Evolutionary conservation across 768 basidiomycete species (phyloP), one percentile per base, ranked within the genome.

Genomic region (Termitomyces eurrhizus): DNA sequence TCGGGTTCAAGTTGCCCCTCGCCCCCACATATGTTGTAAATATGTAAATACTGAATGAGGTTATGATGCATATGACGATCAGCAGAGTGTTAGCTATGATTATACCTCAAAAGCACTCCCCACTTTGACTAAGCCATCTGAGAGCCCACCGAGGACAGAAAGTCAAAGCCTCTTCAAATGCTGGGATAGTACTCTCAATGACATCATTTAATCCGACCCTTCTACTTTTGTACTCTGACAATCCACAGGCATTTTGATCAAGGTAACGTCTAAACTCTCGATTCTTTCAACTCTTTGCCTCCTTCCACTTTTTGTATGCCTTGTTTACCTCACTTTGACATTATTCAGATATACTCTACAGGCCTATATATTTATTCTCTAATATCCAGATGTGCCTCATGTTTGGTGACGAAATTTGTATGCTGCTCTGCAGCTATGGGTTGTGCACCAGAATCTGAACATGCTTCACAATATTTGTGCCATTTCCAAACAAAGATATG

Each of bases 71-170:
- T 16, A 41, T 16, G 1, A 39, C 16, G 5, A 41, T 14, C 5
- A 41, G 18, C 41, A 8, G 8, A 0, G 44, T 21, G 8, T 48
- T 14, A 26, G 5, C 6, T 18, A 33, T 32, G 8, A 46, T 41
- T 60, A 75, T 52, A 72, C 46, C 48, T 65, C 66, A 62, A 77
- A 77, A 35, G 67, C 65, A 39, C 68, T 72, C 72, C 72, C 77
- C 24, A 71, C n/a, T n/a, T n/a, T n/a, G n/a, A n/a, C n/a, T n/a
- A n/a, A n/a, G n/a, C n/a, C n/a, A n/a, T n/a, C n/a, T n/a, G n/a
- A n/a, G n/a, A n/a, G n/a, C n/a, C n/a, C 90, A 92, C 50, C 79
- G 73, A 21, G 90, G 90, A 60, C 90, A 69, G 69, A 87, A 88
- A 7, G 70, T 67, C 7, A 89, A 67, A 32, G 83, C 79, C 67